Evolutionary conservation across 2,329 filamentous ascomycete species (phyloP), one percentile per base, ranked within the genome.

Genomic region (Coccinonectria pachysandricola): DNA sequence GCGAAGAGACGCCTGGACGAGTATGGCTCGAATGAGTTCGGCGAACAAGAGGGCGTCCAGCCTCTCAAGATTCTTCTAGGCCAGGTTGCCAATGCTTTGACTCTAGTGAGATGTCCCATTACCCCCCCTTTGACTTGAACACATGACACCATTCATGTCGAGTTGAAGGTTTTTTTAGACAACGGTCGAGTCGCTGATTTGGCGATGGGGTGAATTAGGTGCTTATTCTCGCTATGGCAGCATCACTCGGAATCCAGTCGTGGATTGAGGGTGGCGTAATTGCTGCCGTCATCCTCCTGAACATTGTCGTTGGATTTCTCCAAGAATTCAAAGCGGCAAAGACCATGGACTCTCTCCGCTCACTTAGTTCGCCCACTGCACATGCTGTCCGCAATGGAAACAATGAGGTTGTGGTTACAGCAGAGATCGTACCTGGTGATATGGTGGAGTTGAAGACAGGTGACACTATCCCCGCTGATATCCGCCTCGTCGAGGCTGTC

Each of bases 81-180:
- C 19, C 77, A 81, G 46, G 58, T 80, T 30, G 74, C 72, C 27
- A 81, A 81, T 48, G 75, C 75, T 8, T 72, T 81, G 72, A 79
- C 71, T 32, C 48, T 81, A 48, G 76, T 75, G 39, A 37, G 45
- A 32, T 7, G 2, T 2, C 23, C 3, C 14, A 28, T 19, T 15
- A 3, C 4, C 10, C 14, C 10, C 12, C 14, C 23, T 14, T 19
- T 26, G 10, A 15, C 12, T 14, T 8, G 12, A n/a, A n/a, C n/a
- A n/a, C n/a, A n/a, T n/a, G n/a, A n/a, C n/a, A n/a, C n/a, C n/a
- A n/a, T n/a, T n/a, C n/a, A n/a, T n/a, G n/a, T n/a, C n/a, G n/a
- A n/a, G n/a, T n/a, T n/a, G n/a, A n/a, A n/a, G n/a, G n/a, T n/a
- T n/a, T n/a, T n/a, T n/a, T n/a, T n/a, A n/a, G n/a, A n/a, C n/a